These are phyloP conservation scores for Plasmodium falciparum DNA, from an alignment of 169 alveolate genomes.

Conservation along the genomic window DNA sequence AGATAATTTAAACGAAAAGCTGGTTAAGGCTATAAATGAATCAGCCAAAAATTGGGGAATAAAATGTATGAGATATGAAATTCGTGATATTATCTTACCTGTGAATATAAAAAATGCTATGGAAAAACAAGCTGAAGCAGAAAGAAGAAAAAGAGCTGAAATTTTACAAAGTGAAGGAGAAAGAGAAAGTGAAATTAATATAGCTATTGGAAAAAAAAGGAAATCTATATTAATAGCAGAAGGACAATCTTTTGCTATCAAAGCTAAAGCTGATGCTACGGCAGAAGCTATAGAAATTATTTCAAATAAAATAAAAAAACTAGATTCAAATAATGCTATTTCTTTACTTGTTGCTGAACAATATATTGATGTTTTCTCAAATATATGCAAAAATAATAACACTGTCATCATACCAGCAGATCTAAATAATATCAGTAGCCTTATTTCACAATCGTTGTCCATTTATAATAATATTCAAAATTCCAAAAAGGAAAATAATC, in stretches of 20 bases:
- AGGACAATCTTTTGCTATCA: constrained; percentile 91
- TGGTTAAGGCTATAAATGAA: constrained; percentile 92
- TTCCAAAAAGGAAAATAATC: background rate
- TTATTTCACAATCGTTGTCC: constrained; percentile 84
- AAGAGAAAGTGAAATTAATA: constrained; percentile 92
- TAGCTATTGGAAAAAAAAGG: constrained; percentile 93
- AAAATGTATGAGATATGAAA: constrained; percentile 94
- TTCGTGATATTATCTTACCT: constrained; percentile 95
- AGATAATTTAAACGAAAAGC: constrained; percentile 91
- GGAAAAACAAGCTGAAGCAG: constrained; percentile 97
- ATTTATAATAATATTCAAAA: constrained; percentile 79
- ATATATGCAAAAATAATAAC: constrained; percentile 87
- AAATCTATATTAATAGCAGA: constrained; percentile 92
- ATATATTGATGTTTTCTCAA: constrained; percentile 89
- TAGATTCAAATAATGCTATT: constrained; percentile 87
- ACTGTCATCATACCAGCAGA: constrained; percentile 89
- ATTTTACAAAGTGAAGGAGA: constrained; percentile 95
- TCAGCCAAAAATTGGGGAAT: constrained; percentile 97
- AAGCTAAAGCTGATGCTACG: constrained; percentile 89
- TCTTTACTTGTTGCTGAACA: constrained; percentile 88
- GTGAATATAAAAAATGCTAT: constrained; percentile 93
- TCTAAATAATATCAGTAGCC: constrained; percentile 82
- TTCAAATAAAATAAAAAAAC: constrained; percentile 80
- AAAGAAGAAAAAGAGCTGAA: constrained; percentile 94
- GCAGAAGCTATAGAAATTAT: constrained; percentile 87